phyloP scores from a whole-genome alignment of 305 asterid genomes.

The Fraxinus sp. region DNA sequence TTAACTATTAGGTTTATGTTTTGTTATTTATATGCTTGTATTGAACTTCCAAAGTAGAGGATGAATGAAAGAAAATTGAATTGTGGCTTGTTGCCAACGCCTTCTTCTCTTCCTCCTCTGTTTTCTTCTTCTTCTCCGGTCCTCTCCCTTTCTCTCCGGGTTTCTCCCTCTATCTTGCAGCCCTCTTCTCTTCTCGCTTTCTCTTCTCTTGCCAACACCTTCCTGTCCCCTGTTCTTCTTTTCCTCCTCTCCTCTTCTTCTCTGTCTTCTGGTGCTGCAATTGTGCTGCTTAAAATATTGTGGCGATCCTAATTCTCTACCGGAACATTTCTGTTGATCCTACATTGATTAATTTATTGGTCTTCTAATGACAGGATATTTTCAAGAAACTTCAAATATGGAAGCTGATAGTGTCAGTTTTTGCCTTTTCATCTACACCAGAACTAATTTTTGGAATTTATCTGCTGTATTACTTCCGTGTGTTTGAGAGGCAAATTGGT shows the following conservation, averaged over 20 bases:
- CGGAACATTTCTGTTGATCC: background rate
- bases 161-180: background rate
- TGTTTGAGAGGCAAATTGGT: constrained; percentile 98
- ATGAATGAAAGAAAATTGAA: background rate
- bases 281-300: background rate
- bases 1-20: no score
- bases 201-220: background rate
- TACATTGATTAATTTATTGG: background rate
- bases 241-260: background rate
- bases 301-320: background rate
- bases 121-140: no score
- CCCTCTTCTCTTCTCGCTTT: background rate
- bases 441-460: constrained; percentile 87
- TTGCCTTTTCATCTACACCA: constrained; percentile 92
- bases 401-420: constrained; percentile 85
- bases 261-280: background rate
- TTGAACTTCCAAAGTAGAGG: background rate
- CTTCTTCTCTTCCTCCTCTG: no score
- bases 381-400: constrained; percentile 83
- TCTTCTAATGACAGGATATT: constrained; percentile 69
- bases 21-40: background rate
- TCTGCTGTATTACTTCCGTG: constrained; percentile 95
- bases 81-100: background rate
- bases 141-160: background rate
- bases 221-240: background rate